Evolutionary conservation across 192 early-diverging fungal genomes (phyloP), one percentile per base, ranked within the genome.

Genomic region (Jimgerdemannia flammicorona): DNA sequence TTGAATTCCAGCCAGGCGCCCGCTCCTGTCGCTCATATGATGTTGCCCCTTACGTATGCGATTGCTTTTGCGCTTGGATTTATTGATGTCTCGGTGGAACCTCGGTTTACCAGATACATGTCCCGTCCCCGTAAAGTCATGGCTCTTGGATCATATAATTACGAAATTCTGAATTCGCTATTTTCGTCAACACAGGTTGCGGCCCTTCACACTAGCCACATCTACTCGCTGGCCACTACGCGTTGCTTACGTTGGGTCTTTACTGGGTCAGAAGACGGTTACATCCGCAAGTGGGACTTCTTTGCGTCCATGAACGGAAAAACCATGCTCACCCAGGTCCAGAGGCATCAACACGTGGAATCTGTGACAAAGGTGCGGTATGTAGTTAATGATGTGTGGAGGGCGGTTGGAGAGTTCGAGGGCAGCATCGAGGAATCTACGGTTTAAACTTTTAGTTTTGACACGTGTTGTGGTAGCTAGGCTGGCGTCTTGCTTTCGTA

Each of bases 211-310:
- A 86, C 88, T 0, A 86, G 87, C 74, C 86, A 91, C 43, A 89
- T 96, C n/a, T 86, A 93, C 77, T 83, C 89, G 10, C 75, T 92
- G 66, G 85, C 89, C 0, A 88, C 90, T 2, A 93, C 93, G 1
- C 80, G 83, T 43, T 89, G 92, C 74, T 91, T 90, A 85, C 88
- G 91, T 41, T 95, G 93, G 93, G 77, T 94, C n/a, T 89, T 93
- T 40, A 95, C 91, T 39, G 94, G 93, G 39, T 91, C 90, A 10
- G 95, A 96, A 67, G 98, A 99, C 84, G 98, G 97, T 71, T 97
- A 93, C 80, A 91, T 99, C 67, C 86, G 95, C 41, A 97, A 95
- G 77, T 99, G 91, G 84, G 97, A 99, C 75, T 96, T 98, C 76
- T 89, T 91, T 72, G 89, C 90, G 17, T 91, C 98, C 0, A 87